Evolutionary conservation across 1,284 basidiomycete species (phyloP).

Genomic region (Psilocybe mexicana): DNA sequence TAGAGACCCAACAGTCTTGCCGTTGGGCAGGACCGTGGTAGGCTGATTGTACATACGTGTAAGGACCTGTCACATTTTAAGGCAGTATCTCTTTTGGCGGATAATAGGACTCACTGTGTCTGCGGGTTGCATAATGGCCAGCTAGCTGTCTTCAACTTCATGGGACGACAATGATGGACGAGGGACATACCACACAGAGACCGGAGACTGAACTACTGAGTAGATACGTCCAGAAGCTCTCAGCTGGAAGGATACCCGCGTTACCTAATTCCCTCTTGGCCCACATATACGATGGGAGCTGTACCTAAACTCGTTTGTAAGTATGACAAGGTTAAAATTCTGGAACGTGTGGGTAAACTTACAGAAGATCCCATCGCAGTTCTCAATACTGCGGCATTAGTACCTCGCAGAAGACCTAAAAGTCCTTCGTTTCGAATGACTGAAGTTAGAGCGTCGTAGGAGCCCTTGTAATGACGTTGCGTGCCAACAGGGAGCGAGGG

Average conservation of each 20-base stretch:
- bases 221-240: constrained; percentile 87
- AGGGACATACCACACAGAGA: constrained; percentile 77
- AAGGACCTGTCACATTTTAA: constrained; percentile 58
- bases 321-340: background rate
- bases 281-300: constrained; percentile 95
- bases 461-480: constrained; percentile 88
- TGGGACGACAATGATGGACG: background rate
- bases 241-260: constrained; percentile 65
- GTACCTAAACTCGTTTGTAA: constrained; percentile 54
- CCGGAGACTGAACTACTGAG: constrained; percentile 89
- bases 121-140: constrained; percentile 82
- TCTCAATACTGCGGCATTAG: constrained; percentile 91
- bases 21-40: constrained; percentile 70
- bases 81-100: constrained; percentile 19
- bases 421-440: constrained; percentile 81
- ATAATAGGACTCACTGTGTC: constrained; percentile 63
- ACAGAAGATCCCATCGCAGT: constrained; percentile 94
- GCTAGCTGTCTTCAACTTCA: constrained; percentile 47
- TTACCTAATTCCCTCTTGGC: constrained; percentile 79
- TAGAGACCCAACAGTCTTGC: constrained; percentile 73
- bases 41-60: constrained; percentile 98
- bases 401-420: constrained; percentile 84
- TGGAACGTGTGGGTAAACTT: constrained; percentile 18
- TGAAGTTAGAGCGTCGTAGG: constrained; percentile 77
- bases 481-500: constrained; percentile 90